Evolutionary conservation across 2,329 filamentous ascomycete species (phyloP), one percentile per base, ranked within the genome.

Genomic region (Xylogone sp.): DNA sequence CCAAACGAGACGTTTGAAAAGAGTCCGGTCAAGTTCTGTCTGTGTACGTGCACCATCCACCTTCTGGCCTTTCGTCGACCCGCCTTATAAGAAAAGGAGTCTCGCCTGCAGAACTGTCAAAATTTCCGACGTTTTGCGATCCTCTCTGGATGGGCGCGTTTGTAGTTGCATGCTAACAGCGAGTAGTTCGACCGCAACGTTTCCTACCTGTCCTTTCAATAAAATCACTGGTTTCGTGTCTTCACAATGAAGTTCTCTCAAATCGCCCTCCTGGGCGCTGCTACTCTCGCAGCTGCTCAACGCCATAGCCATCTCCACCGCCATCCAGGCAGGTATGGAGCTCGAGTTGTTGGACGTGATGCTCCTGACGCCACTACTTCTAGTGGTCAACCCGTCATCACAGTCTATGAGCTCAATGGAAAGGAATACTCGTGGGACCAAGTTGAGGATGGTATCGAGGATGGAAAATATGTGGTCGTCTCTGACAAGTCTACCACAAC

Each of bases 331-430:
- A 82, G 79, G 71, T 75, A 79, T 53, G 70, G 72, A 31, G 71
- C 74, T 54, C 70, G 71, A 27, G 69, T 76, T 47, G 73, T 79
- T 65, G 76, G 74, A 70, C 76, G 75, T 34, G 55, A 57, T 44
- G 44, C 45, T 18, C 52, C 54, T 12, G 43, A 53, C 1, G 69
- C 63, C 22, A 69, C 71, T 16, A 67, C 72, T 31, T 71, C 75
- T 46, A 73, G 79, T 51, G 73, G 78, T 42, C 81, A 78, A 42
- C 78, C 84, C 27, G 84, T 82, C 48, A 79, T 84, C 59, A 82
- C 85, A 51, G 79, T 86, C 51, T 97, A 92, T 71, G 78, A 86
- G 49, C 74, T 92, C 49, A 81, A 87, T 54, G 86, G 85, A 54
- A 61, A 83, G 63, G 19, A 45, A 6, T 78, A 96, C 59, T 74